These are phyloP conservation scores for Beauveria varroae DNA, from an alignment of 2,329 filamentous ascomycete genomes.

Conservation along the genomic window DNA sequence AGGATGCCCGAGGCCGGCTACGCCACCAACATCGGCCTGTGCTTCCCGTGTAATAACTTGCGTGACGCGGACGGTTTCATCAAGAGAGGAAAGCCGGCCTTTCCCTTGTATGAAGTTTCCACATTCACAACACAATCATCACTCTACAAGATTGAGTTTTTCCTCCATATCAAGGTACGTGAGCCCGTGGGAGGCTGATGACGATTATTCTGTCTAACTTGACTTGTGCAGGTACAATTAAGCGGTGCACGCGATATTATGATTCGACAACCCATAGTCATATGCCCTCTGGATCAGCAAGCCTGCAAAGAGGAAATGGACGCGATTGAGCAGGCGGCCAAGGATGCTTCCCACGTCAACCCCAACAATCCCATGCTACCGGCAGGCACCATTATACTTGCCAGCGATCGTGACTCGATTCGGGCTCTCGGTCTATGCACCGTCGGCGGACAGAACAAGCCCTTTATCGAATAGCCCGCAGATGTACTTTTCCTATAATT, in stretches of 20 bases:
- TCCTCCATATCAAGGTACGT: conserved; percentile 80
- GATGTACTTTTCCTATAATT: neutral
- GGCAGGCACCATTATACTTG: conserved; percentile 70
- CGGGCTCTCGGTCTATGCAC: conserved; percentile 55
- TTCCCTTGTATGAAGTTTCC: conserved; percentile 79
- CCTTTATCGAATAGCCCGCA: conserved; percentile 49
- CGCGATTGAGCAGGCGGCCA: conserved; percentile 90
- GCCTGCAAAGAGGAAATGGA: conserved; percentile 98
- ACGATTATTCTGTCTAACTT: conserved; percentile 13
- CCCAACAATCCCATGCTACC: conserved; percentile 90
- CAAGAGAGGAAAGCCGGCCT: conserved; percentile 74
- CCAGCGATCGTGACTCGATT: conserved; percentile 61
- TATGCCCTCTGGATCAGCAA: conserved; percentile 90
- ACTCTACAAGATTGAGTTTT: conserved; percentile 98
- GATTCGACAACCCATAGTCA: conserved; percentile 86
- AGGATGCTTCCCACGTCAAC: conserved; percentile 82
- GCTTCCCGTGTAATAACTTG: conserved; percentile 84
- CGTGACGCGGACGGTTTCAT: conserved; percentile 83
- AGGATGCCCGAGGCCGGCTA: conserved; percentile 89
- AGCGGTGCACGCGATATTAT: conserved; percentile 82
- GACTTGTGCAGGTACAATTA: conserved; percentile 63
- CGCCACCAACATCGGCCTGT: conserved; percentile 82
- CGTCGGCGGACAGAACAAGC: conserved; percentile 58
- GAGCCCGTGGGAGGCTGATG: neutral
- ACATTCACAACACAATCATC: conserved; percentile 92